These are phyloP conservation scores for Wickerhamomyces ciferrii DNA, from an alignment of 805 yeast species.

Conservation along the genomic window DNA sequence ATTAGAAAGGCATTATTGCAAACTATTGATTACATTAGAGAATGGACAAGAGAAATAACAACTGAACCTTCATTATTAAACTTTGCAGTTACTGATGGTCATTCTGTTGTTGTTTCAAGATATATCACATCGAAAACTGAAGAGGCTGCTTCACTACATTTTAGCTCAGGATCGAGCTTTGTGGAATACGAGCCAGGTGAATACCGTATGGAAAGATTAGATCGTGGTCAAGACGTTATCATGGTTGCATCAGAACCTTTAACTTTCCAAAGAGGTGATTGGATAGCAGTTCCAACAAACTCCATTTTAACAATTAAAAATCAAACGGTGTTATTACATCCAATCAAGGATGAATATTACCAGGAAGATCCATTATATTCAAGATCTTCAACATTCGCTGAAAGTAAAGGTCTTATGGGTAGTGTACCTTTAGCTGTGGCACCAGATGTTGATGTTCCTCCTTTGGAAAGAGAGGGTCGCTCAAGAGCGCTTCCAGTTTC, in stretches of 20 bases:
- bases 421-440: slow-evolving; percentile 69
- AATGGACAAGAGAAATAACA: slow-evolving; percentile 64
- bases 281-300: slow-evolving; percentile 96
- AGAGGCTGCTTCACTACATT: slow-evolving; percentile 95
- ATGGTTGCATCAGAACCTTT: slow-evolving; percentile 96
- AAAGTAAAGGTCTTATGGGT: slow-evolving; percentile 89
- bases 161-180: slow-evolving; percentile 89
- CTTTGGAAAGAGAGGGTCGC: slow-evolving; percentile 74
- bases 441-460: slow-evolving; percentile 56
- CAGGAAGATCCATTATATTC: slow-evolving; percentile 61
- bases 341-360: slow-evolving; percentile 85
- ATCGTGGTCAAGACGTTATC: slow-evolving; percentile 90
- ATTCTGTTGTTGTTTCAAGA: slow-evolving; percentile 77
- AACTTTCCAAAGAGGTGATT: slow-evolving; percentile 94
- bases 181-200: slow-evolving; percentile 88
- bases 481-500: slow-evolving; percentile 24
- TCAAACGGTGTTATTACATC: slow-evolving; percentile 87
- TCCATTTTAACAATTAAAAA: slow-evolving; percentile 75
- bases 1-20: slow-evolving; percentile 64
- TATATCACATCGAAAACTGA: slow-evolving; percentile 86
- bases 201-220: slow-evolving; percentile 89
- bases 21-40: slow-evolving; percentile 70
- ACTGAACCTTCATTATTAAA: slow-evolving; percentile 83
- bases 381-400: slow-evolving; percentile 79
- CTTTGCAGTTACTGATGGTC: slow-evolving; percentile 94